Percentiles rank a stretch among this genome's conserved stretches.
These are phyloP conservation scores for Acephala macrosclerotiorum DNA, from an alignment of 2,329 filamentous ascomycete species.

Conservation along the genomic window DNA sequence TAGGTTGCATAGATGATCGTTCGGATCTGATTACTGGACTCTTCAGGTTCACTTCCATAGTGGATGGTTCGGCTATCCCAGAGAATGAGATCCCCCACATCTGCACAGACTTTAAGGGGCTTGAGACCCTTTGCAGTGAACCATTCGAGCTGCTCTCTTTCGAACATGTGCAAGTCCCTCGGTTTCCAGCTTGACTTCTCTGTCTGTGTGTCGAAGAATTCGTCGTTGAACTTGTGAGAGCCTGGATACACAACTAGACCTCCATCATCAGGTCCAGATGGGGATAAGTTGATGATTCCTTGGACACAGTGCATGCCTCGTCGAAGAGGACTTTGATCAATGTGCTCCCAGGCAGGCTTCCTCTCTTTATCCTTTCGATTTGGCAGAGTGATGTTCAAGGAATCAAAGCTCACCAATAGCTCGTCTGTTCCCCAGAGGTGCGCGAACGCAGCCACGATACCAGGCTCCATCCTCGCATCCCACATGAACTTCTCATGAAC, in stretches of 20 bases:
- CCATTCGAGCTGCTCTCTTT: slow-evolving; percentile 46
- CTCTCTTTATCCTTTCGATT: slow-evolving; percentile 28
- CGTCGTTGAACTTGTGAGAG: slow-evolving; percentile 39
- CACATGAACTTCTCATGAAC: slow-evolving; percentile 50
- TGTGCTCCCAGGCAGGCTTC: slow-evolving; percentile 48
- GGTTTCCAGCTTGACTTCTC: slow-evolving; percentile 27
- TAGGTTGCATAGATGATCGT: slow-evolving; percentile 40
- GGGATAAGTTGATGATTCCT: slow-evolving; percentile 51
- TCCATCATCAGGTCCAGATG: slow-evolving; percentile 45
- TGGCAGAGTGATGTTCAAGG: slow-evolving; percentile 47
- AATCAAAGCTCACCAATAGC: slow-evolving; percentile 55
- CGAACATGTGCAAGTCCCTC: slow-evolving; percentile 43
- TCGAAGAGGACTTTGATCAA: slow-evolving; percentile 48
- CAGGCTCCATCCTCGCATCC: slow-evolving; percentile 48
- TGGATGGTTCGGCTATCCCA: slow-evolving; percentile 58
- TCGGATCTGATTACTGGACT: slow-evolving; percentile 29
- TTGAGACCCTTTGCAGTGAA: slow-evolving; percentile 49
- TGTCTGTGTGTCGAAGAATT: slow-evolving; percentile 41
- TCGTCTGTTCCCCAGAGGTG: slow-evolving; percentile 51
- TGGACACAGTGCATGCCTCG: slow-evolving; percentile 53
- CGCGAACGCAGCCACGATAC: slow-evolving; percentile 48
- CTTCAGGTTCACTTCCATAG: slow-evolving; percentile 44
- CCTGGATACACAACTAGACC: slow-evolving; percentile 45
- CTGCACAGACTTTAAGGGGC: slow-evolving; percentile 49
- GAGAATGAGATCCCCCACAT: slow-evolving; percentile 52